phyloP scores from a whole-genome alignment of 768 basidiomycete species.

The Leccinum rimulosum region DNA sequence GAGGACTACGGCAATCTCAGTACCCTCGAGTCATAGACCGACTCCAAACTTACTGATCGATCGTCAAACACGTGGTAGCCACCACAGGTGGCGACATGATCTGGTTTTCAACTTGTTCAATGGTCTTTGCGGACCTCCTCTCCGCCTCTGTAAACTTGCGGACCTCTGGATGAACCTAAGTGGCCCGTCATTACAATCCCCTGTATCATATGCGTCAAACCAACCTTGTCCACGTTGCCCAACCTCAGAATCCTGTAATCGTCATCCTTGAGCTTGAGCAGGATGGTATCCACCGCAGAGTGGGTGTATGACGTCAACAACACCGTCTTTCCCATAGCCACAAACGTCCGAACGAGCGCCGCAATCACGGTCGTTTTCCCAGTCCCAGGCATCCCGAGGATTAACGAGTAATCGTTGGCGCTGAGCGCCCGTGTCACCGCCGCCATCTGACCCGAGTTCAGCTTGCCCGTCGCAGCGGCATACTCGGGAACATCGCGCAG shows the following conservation, averaged over 20 bases:
- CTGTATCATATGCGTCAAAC: conserved; percentile 2
- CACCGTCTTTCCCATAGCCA: conserved; percentile 80
- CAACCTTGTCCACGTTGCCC: conserved; percentile 90
- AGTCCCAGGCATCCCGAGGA: conserved; percentile 98
- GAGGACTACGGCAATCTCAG: conserved; percentile 48
- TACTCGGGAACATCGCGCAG: conserved; percentile 30
- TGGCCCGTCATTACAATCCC: neutral
- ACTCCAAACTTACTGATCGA: conserved; percentile 76
- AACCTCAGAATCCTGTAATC: conserved; percentile 79
- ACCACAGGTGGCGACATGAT: conserved; percentile 90
- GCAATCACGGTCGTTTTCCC: conserved; percentile 97
- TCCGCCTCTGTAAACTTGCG: conserved; percentile 66
- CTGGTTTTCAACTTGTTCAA: conserved; percentile 82
- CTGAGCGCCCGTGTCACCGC: conserved; percentile 74
- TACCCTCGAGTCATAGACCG: neutral
- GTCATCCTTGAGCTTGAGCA: conserved; percentile 71
- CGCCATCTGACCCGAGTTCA: conserved; percentile 70
- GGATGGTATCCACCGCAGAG: conserved; percentile 96
- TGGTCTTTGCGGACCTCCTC: conserved; percentile 52
- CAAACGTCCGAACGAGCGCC: conserved; percentile 77
- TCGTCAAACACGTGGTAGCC: conserved; percentile 90
- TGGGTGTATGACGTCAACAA: conserved; percentile 93
- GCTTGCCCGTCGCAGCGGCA: conserved; percentile 31
- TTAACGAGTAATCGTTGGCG: conserved; percentile 86
- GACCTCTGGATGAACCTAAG: conserved; percentile 80